These are phyloP conservation scores for Hymenoscyphus fructigenus DNA, from an alignment of 2,329 filamentous ascomycete species.

Conservation along the genomic window DNA sequence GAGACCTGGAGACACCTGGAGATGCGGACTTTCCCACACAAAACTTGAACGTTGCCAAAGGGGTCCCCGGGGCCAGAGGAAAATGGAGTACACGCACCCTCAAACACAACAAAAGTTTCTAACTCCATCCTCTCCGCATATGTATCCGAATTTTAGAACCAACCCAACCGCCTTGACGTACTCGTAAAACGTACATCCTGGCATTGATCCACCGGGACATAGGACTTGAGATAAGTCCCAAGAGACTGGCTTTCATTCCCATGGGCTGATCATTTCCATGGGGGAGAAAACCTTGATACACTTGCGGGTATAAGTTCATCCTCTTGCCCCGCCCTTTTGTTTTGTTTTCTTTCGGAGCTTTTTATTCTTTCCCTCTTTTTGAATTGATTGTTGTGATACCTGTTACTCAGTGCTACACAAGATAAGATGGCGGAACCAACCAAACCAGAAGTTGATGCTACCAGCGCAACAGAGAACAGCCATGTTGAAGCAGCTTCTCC, in stretches of 20 bases:
- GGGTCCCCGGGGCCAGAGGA: neutral
- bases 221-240: neutral
- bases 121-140: neutral
- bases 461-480: conserved; percentile 21
- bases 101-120: neutral
- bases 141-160: neutral
- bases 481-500: conserved; percentile 10
- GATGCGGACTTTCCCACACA: neutral
- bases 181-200: neutral
- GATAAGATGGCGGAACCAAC: conserved; percentile 20
- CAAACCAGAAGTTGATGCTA: conserved; percentile 16
- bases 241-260: neutral
- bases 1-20: conserved; percentile 4
- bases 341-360: neutral
- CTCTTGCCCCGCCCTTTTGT: conserved; percentile 3
- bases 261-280: neutral
- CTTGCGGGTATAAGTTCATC: neutral
- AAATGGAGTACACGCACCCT: neutral
- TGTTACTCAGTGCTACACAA: neutral
- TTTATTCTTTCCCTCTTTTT: neutral
- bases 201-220: neutral
- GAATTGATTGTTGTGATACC: neutral
- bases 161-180: neutral
- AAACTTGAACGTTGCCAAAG: neutral
- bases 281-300: neutral